These are phyloP conservation scores for Cardamine occulta DNA, from an alignment of 345 rosid genomes.

Conservation along the genomic window DNA sequence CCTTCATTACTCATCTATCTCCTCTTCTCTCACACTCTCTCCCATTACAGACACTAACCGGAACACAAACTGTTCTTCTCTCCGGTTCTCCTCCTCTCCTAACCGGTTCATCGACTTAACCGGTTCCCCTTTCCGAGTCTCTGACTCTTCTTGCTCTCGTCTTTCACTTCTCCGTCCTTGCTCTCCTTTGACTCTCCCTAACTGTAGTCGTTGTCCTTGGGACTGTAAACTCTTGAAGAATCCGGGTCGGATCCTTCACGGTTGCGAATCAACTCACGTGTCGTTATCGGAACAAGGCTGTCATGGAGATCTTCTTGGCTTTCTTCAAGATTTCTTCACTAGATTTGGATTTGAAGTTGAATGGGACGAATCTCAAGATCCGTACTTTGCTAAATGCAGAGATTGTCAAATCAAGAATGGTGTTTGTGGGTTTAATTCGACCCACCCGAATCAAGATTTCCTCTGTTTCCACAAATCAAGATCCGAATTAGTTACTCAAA, in stretches of 20 bases:
- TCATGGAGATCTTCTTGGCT: conserved; percentile 59
- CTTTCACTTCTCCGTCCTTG: conserved; percentile 70
- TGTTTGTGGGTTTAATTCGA: conserved; percentile 72
- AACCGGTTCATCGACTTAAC: conserved; percentile 58
- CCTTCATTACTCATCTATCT: conserved; percentile 55
- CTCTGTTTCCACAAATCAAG: conserved; percentile 53
- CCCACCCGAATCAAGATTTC: conserved; percentile 60
- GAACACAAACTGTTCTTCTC: conserved; percentile 36
- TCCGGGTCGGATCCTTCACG: conserved; percentile 63
- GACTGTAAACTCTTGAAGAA: conserved; percentile 62
- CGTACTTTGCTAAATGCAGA: conserved; percentile 64
- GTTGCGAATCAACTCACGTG: conserved; percentile 56
- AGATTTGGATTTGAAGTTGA: conserved; percentile 65
- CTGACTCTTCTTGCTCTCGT: conserved; percentile 80
- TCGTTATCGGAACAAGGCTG: conserved; percentile 63
- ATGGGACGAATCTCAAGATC: conserved; percentile 67
- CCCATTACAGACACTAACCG: conserved; percentile 27
- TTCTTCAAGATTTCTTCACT: conserved; percentile 50
- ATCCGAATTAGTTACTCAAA: conserved; percentile 42
- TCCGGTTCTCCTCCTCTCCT: conserved; percentile 47
- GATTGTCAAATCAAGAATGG: conserved; percentile 58
- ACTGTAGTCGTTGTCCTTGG: conserved; percentile 67
- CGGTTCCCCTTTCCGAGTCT: conserved; percentile 70
- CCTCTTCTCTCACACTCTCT: conserved; percentile 49
- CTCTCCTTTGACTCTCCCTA: conserved; percentile 52